Base-by-base conservation (phyloP, 306 rosid genomes). In the Rosa persica region DNA sequence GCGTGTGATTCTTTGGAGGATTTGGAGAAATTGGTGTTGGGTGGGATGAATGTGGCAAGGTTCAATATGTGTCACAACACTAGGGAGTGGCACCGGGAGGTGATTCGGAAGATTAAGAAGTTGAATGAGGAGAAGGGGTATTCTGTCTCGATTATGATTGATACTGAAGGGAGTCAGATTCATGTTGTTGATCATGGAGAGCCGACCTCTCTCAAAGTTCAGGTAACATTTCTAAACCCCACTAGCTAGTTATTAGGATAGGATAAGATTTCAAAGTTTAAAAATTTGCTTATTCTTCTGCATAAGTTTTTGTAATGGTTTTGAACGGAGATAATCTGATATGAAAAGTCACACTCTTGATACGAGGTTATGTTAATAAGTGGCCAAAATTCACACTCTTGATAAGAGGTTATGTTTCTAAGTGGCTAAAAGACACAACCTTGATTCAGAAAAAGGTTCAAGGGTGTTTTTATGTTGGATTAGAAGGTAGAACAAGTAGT, bases 161-260 rank as follows among this genome's bases (percentile, higher is more conserved):
- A 94, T 70, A 90, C 93, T 8, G 98, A 92, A 82, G 98, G 97
- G 27, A 90, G 94, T 86, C 96, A 90, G 88, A 84, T 89, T 81
- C 93, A 89, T 68, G 91, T 92, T 77, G 94, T 90, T 80, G 97
- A 94, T 86, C 98, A 90, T 80, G 98, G 97, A 43, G 89, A 89
- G 80, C 83, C 96, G 43, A 87, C 92, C 72, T 90, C 98, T 39
- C 83, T 89, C 52, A 94, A 92, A 89, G 96, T 83, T 3, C 93
- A 94, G 97, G 96, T 94, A 20, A 70, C 60, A 12, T 16, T 2
- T 2, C 22, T 15, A 58, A 57, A 15, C 30, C 79, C 47, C 22
- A 19, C 17, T 75, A 5, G 16, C 42, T 48, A 25, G 19, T 61
- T 61, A 27, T 61, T 61, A 25, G 67, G 8, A 61, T 4, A 25